Evolutionary conservation across 2,329 filamentous ascomycete species (phyloP).

Genomic region (Botrytis pseudocinerea): DNA sequence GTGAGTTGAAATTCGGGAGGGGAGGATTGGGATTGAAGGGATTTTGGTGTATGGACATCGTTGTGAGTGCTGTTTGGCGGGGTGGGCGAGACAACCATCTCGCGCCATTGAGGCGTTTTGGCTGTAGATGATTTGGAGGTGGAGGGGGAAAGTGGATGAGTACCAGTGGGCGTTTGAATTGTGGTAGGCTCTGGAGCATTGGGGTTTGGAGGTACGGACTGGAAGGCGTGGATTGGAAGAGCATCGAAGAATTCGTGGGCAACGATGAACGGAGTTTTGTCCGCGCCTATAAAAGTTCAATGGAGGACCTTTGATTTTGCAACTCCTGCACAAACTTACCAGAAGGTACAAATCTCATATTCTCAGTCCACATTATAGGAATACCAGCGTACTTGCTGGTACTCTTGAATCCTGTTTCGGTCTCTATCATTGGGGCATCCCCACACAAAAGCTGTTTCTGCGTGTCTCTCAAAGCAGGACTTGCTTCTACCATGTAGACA

Average conservation of each 20-base stretch:
- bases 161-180: slow-evolving; percentile 46
- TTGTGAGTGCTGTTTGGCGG: slow-evolving; percentile 55
- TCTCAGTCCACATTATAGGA: slow-evolving; percentile 87
- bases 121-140: slow-evolving; percentile 30
- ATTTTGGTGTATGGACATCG: slow-evolving; percentile 55
- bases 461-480: slow-evolving; percentile 69
- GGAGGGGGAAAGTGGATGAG: slow-evolving; percentile 43
- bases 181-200: slow-evolving; percentile 42
- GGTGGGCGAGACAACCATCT: slow-evolving; percentile 73
- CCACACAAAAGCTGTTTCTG: slow-evolving; percentile 85
- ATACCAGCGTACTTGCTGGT: slow-evolving; percentile 71
- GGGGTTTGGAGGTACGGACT: slow-evolving; percentile 61
- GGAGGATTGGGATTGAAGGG: slow-evolving; percentile 49
- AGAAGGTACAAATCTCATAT: slow-evolving; percentile 38
- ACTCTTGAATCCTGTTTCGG: slow-evolving; percentile 71
- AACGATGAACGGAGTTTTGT: slow-evolving; percentile 85
- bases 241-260: slow-evolving; percentile 99
- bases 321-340: slow-evolving; percentile 23
- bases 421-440: slow-evolving; percentile 66
- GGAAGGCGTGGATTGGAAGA: slow-evolving; percentile 92
- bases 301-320: neutral
- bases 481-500: slow-evolving; percentile 96
- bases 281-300: slow-evolving; percentile 49
- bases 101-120: slow-evolving; percentile 69
- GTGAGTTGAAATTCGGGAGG: slow-evolving; percentile 85